Percentiles rank a stretch among this genome's conserved stretches.
These are phyloP conservation scores for Mitragyna speciosa DNA, from an alignment of 257 asterid species.

Conservation along the genomic window DNA sequence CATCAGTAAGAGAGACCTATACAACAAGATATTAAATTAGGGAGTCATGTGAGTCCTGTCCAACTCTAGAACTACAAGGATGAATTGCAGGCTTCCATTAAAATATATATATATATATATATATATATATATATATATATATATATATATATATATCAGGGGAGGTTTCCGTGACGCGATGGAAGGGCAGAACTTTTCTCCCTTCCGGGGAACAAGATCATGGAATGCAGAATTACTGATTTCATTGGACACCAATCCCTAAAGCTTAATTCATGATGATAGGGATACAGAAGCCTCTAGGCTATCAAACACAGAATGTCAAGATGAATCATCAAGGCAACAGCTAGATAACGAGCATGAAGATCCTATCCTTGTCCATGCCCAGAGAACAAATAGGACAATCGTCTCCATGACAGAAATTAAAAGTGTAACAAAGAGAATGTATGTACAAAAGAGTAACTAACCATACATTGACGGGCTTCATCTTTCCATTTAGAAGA, in stretches of 20 bases:
- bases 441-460: slow-evolving; percentile 18
- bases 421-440: not conserved
- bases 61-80: not conserved
- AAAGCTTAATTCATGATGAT: not conserved
- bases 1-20: no score
- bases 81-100: not conserved
- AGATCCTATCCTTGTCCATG: not conserved
- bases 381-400: not conserved
- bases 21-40: no score
- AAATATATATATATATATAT: no score
- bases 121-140: no score
- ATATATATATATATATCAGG: not conserved
- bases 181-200: not conserved
- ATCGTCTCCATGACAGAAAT: not conserved
- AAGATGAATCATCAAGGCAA: not conserved
- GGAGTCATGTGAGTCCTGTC: no score
- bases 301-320: not conserved
- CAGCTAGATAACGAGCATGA: not conserved
- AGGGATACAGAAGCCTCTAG: not conserved
- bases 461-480: not conserved
- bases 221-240: not conserved
- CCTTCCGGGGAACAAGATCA: not conserved
- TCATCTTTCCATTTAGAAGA: no score
- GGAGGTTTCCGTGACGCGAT: not conserved
- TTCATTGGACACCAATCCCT: not conserved